Base-by-base conservation (phyloP, 495 filamentous ascomycete species). In the Usnea hakonensis region DNA sequence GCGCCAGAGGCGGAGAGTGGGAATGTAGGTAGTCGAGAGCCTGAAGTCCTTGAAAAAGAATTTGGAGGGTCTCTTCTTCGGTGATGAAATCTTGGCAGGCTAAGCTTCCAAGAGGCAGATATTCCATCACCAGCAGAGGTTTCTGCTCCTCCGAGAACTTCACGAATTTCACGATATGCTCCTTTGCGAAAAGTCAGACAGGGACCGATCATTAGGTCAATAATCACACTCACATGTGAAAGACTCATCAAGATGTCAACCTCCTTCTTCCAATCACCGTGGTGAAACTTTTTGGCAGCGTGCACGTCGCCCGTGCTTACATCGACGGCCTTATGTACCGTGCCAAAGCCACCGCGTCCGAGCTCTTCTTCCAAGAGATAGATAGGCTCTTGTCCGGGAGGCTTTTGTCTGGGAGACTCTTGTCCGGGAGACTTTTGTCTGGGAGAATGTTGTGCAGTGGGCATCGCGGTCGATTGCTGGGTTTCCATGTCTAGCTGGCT, bases 371-470 rank as follows among this genome's bases (percentile, higher is more conserved):
- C n/a, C n/a, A n/a, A n/a, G n/a, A n/a, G n/a, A n/a, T n/a, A n/a
- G n/a, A n/a, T n/a, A n/a, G n/a, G n/a, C 86, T 82, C 78, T 92
- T 92, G 66, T n/a, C n/a, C n/a, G n/a, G n/a, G n/a, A n/a, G n/a
- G n/a, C n/a, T n/a, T n/a, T n/a, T n/a, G n/a, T n/a, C n/a, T n/a
- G n/a, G n/a, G n/a, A n/a, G n/a, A n/a, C n/a, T n/a, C n/a, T n/a
- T n/a, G n/a, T n/a, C n/a, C n/a, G n/a, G n/a, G n/a, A n/a, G n/a
- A n/a, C n/a, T n/a, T n/a, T n/a, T n/a, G n/a, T 89, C 88, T 1
- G 83, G 83, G 48, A 77, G 75, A 70, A 87, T 88, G 71, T 90
- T 86, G 3, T 87, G 43, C 88, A 87, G 70, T 90, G 90, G 70
- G 89, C 86, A 19, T 88, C 88, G 68, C 88, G 89, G 56, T 89